Conservation (phyloP, 116 monocot genomes). For the Phalaenopsis hybrid region DNA sequence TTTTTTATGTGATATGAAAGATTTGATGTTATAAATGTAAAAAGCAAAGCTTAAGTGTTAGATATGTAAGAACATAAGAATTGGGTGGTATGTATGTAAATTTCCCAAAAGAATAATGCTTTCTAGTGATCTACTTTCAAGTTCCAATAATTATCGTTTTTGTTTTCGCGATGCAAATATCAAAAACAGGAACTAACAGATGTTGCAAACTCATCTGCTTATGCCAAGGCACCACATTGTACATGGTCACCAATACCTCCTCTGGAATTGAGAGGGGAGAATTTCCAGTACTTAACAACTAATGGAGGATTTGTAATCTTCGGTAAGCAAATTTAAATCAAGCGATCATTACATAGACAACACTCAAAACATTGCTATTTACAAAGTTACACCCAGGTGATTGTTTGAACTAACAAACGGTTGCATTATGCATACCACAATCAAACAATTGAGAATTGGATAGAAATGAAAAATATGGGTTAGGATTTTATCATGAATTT, state of each 20-base stretch:
- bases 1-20: too few species aligned
- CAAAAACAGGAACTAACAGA: conserved; percentile 50
- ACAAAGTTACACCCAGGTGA: too few species aligned
- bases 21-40: too few species aligned
- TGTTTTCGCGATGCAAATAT: conserved; percentile 12
- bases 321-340: conserved; percentile 24
- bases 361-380: too few species aligned
- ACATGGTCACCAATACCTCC: conserved; percentile 82
- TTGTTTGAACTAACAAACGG: too few species aligned
- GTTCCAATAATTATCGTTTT: conserved; percentile 1
- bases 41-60: too few species aligned
- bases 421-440: too few species aligned
- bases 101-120: not conserved
- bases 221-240: conserved; percentile 44
- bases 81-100: too few species aligned
- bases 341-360: too few species aligned
- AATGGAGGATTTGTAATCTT: conserved; percentile 81
- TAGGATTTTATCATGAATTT: too few species aligned
- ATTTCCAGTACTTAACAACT: conserved; percentile 48
- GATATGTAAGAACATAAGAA: too few species aligned
- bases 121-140: not conserved
- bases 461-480: not conserved
- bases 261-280: conserved; percentile 54
- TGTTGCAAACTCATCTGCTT: conserved; percentile 25
- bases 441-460: not conserved